Percentiles rank a stretch among this genome's conserved stretches.
These are phyloP conservation scores for Solanum pinnatisectum DNA, from an alignment of 257 asterid genomes.

Conservation along the genomic window DNA sequence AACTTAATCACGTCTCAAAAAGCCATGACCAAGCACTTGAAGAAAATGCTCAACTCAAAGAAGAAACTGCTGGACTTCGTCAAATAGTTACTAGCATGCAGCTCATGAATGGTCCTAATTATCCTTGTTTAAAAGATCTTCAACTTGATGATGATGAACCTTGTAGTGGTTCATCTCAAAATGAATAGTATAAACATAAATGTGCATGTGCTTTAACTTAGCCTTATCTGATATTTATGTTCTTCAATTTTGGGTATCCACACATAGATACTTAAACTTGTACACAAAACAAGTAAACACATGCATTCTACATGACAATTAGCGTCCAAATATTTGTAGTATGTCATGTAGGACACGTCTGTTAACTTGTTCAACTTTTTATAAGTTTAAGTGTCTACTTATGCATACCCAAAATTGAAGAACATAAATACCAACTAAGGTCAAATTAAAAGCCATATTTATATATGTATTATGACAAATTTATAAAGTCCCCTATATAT, in stretches of 20 bases:
- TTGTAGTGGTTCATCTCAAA: background rate
- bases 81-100: constrained; percentile 8
- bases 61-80: constrained; percentile 8
- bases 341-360: background rate
- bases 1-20: constrained; percentile 2
- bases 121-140: background rate
- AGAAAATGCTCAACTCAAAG: constrained; percentile 13
- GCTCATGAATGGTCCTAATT: background rate
- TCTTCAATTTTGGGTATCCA: background rate
- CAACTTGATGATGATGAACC: background rate
- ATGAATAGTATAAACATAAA: background rate
- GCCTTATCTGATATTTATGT: background rate
- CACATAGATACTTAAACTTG: background rate
- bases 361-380: background rate
- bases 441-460: background rate
- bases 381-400: background rate
- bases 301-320: background rate
- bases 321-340: background rate
- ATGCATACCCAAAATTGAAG: background rate
- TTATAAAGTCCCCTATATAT: background rate
- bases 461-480: background rate
- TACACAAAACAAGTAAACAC: background rate
- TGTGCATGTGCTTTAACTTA: background rate
- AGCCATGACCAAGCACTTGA: background rate
- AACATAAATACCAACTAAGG: background rate